phyloP scores from a whole-genome alignment of 1,284 basidiomycete species.

The Rhodotorula sp. region DNA sequence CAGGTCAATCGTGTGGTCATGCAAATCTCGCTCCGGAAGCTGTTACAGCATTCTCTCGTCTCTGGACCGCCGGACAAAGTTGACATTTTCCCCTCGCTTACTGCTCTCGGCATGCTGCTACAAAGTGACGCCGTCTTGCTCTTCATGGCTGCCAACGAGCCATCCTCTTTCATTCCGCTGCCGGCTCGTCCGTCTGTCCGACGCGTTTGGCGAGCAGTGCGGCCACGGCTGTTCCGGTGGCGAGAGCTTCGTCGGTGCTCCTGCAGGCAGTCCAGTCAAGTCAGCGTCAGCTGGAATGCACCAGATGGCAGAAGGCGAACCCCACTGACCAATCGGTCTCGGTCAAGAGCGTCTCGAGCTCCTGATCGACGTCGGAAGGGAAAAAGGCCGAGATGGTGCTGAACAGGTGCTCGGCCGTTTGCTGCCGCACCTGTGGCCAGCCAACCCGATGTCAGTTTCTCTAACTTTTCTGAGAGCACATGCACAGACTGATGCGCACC shows the following conservation, averaged over 20 bases:
- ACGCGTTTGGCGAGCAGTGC: too few relatives aligned
- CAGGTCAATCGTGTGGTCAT: background rate
- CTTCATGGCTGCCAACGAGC: too few relatives aligned
- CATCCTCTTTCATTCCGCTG: too few relatives aligned
- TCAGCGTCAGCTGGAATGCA: too few relatives aligned
- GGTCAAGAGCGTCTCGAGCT: constrained; percentile 70
- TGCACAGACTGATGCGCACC: constrained; percentile 53
- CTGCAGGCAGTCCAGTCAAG: too few relatives aligned
- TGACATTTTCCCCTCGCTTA: background rate
- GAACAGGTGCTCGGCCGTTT: constrained; percentile 80
- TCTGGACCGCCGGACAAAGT: background rate
- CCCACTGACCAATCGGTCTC: constrained; percentile 71
- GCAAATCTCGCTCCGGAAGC: background rate
- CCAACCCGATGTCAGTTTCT: background rate
- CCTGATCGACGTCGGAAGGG: constrained; percentile 57
- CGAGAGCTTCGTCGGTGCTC: too few relatives aligned
- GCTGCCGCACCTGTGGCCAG: constrained; percentile 63
- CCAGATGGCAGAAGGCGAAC: background rate
- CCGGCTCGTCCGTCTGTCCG: too few relatives aligned
- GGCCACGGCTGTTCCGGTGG: too few relatives aligned
- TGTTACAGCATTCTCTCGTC: background rate
- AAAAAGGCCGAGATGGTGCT: constrained; percentile 65
- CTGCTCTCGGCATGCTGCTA: too few relatives aligned
- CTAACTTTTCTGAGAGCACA: constrained; percentile 12
- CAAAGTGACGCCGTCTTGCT: too few relatives aligned